A percentile compares a stretch with the other conserved stretches of the same genome.
phyloP scores from a whole-genome alignment of 1,139 yeast genomes.

The Casaregolazyma suthepensis region DNA sequence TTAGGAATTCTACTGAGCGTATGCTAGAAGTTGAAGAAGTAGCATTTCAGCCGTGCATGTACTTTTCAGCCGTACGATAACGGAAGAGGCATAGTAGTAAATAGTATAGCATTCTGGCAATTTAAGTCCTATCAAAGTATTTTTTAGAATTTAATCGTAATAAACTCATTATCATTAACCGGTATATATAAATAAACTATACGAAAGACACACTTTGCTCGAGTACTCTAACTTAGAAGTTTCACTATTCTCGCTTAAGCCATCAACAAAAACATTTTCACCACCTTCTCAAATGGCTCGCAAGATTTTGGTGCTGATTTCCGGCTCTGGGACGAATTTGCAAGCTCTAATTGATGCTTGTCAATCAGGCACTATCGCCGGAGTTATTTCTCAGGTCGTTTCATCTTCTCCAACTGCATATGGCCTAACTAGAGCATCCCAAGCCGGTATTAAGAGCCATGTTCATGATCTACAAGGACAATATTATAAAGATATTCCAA shows the following conservation, averaged over 20 bases:
- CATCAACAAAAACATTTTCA: constrained; percentile 1
- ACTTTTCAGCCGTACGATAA: too few relatives aligned
- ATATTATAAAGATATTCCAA: constrained; percentile 72
- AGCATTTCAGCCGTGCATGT: too few relatives aligned
- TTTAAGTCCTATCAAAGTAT: too few relatives aligned
- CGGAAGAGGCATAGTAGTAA: too few relatives aligned
- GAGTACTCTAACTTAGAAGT: neutral
- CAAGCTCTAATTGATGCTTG: constrained; percentile 88
- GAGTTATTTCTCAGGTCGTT: constrained; percentile 63
- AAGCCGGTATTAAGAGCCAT: constrained; percentile 60
- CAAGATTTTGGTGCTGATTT: constrained; percentile 67
- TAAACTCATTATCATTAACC: too few relatives aligned
- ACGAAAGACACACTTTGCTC: too few relatives aligned
- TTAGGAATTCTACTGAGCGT: too few relatives aligned
- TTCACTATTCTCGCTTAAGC: too few relatives aligned
- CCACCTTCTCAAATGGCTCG: constrained; percentile 6
- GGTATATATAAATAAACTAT: too few relatives aligned
- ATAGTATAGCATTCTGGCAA: too few relatives aligned
- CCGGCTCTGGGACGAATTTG: constrained; percentile 90
- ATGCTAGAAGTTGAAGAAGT: too few relatives aligned
- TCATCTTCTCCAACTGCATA: constrained; percentile 80
- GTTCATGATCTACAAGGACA: constrained; percentile 58
- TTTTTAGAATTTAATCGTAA: too few relatives aligned
- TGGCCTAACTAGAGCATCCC: constrained; percentile 73
- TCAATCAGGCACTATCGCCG: constrained; percentile 41